phyloP scores from a whole-genome alignment of 768 basidiomycete species.

The Phanerochaete sordida region DNA sequence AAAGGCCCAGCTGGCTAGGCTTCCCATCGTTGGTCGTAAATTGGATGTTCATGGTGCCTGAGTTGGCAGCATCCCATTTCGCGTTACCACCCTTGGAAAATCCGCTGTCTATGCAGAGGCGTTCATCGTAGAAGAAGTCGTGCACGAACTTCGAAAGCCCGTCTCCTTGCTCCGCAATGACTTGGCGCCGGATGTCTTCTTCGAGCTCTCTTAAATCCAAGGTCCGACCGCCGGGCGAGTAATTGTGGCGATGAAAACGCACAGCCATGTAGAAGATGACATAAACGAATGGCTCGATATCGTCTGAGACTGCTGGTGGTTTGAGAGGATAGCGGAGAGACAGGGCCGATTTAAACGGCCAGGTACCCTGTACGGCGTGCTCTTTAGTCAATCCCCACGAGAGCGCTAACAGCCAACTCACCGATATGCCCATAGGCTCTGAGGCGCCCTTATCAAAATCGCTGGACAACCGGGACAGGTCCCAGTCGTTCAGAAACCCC shows the following conservation, averaged over 20 bases:
- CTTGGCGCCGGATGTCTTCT: too few relatives aligned
- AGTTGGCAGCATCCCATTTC: not conserved
- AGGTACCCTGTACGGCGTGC: conserved; percentile 14
- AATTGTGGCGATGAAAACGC: not conserved
- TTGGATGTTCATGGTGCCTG: not conserved
- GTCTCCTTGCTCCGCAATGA: too few relatives aligned
- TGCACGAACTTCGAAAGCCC: not conserved
- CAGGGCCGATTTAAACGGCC: conserved; percentile 16
- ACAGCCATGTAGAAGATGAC: conserved; percentile 1
- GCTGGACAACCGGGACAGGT: not conserved
- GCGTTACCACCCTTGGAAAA: not conserved
- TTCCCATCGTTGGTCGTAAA: not conserved
- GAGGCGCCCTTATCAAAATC: not conserved
- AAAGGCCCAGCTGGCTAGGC: not conserved
- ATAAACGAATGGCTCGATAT: conserved; percentile 19
- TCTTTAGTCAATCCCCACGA: too few relatives aligned
- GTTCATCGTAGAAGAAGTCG: not conserved
- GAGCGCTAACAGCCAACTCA: not conserved
- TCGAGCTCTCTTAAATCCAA: too few relatives aligned
- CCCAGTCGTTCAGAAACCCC: conserved; percentile 9
- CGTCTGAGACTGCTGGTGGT: conserved; percentile 10
- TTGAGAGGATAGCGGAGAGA: conserved; percentile 4
- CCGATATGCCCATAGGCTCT: not conserved
- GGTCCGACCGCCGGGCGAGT: too few relatives aligned
- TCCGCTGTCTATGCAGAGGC: not conserved